Evolutionary conservation across 2,329 filamentous ascomycete species (phyloP).

Genomic region (Arthroderma sp.): DNA sequence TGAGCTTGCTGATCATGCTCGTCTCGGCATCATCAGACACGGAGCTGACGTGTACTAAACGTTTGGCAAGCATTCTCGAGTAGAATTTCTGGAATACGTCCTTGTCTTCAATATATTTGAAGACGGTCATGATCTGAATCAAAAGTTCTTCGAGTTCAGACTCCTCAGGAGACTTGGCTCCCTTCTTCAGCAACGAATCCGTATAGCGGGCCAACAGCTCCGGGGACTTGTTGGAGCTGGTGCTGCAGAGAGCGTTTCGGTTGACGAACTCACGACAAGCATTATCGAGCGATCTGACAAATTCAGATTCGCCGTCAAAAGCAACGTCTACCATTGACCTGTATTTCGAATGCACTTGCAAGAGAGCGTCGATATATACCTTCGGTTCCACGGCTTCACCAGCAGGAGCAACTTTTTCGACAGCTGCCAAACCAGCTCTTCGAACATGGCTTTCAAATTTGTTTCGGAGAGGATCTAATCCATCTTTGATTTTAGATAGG

Average conservation of each 20-base stretch:
- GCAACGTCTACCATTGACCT: conserved; percentile 80
- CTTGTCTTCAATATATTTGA: conserved; percentile 99
- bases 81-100: conserved; percentile 99
- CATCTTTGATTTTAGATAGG: conserved; percentile 76
- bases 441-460: conserved; percentile 88
- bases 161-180: conserved; percentile 77
- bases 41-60: conserved; percentile 86
- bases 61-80: conserved; percentile 87
- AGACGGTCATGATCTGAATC: conserved; percentile 94
- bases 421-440: conserved; percentile 73
- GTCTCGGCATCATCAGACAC: conserved; percentile 96
- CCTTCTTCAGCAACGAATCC: conserved; percentile 79
- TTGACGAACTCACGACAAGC: conserved; percentile 98
- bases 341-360: conserved; percentile 91
- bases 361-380: conserved; percentile 85
- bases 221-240: conserved; percentile 83
- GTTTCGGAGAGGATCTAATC: conserved; percentile 71
- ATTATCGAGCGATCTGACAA: conserved; percentile 90
- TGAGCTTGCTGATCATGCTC: conserved; percentile 98
- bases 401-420: conserved; percentile 79
- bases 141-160: conserved; percentile 81
- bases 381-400: conserved; percentile 89
- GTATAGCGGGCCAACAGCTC: conserved; percentile 93
- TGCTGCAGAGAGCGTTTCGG: conserved; percentile 89
- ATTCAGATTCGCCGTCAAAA: conserved; percentile 91